Conservation (phyloP, 2,329 filamentous ascomycete species). For the Trichoderma endophyticum region DNA sequence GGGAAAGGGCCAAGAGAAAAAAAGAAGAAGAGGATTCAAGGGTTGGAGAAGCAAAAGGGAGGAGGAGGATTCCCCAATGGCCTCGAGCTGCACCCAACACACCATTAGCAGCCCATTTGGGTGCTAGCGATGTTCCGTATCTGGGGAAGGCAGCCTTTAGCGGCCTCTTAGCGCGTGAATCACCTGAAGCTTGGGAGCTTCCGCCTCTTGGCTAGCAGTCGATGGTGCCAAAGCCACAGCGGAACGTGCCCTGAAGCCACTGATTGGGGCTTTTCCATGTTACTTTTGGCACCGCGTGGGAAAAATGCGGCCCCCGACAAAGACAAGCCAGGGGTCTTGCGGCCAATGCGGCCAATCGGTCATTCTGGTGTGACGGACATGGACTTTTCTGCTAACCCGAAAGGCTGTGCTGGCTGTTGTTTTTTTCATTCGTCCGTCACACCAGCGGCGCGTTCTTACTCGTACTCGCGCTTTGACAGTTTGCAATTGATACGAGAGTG, state of each 20-base stretch:
- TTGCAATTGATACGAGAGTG: neutral
- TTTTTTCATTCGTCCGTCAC: neutral
- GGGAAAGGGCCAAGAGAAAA: neutral
- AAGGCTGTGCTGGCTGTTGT: neutral
- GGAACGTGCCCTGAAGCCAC: neutral
- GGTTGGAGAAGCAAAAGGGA: slow-evolving; percentile 1
- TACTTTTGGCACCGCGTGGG: neutral
- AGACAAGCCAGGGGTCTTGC: neutral
- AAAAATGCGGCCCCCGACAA: neutral
- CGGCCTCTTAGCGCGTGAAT: slow-evolving; percentile 1
- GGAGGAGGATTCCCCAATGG: neutral
- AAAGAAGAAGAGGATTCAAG: neutral
- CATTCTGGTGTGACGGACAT: neutral
- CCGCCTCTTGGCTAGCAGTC: neutral
- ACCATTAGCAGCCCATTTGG: slow-evolving; percentile 2
- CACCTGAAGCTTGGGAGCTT: neutral
- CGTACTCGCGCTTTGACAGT: slow-evolving; percentile 3
- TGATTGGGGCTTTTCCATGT: neutral
- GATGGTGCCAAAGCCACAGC: neutral
- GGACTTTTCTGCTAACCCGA: neutral
- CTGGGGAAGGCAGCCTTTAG: neutral
- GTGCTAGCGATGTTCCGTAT: neutral
- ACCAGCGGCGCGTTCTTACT: slow-evolving; percentile 1
- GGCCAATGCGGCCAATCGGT: slow-evolving; percentile 10
- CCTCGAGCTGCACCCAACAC: neutral